Base-by-base conservation (phyloP, 2,329 filamentous ascomycete species). In the Alternaria atra region DNA sequence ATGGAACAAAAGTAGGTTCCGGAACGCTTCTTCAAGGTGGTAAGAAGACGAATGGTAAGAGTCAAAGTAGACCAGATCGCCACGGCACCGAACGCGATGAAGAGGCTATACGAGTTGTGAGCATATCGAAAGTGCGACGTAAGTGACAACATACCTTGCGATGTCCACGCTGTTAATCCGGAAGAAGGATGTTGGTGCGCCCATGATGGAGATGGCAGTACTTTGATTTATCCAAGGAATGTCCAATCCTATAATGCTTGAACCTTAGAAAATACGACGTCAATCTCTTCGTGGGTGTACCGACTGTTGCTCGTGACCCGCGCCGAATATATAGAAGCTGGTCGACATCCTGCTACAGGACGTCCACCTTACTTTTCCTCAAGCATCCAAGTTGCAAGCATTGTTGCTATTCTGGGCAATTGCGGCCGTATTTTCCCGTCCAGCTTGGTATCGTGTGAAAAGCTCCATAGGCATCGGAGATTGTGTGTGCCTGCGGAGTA, bases 1-100 rank as follows among this genome's bases (percentile, higher is more conserved):
- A 83, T 68, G 23, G 76, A 78, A 79, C 79, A 82, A 64, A 82
- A 84, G 66, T 84, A 84, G 15, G 80, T 71, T 0, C 82, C 81
- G 13, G 69, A 67, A 47, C 78, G 80, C 9, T 74, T 73, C 32
- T 79, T 80, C 73, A 83, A 82, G 34, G 76, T 81, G 30, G 79
- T 61, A 64, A 80, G 76, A 50, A 82, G 77, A 53, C 81, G 76
- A 23, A 80, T 70, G 27, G 80, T 71, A n/a, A 83, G 68, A 60
- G 82, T 80, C 27, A 81, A 56, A 30, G 70, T 70, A 42, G 72
- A 73, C 64, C 76, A 79, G 13, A 74, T 61, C 1, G 69, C 58
- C 12, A 70, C 37, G 12, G 62, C 58, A 15, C 56, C 37, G 47
- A 62, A 66, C 32, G 47, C 63, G 7, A 56, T 47, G 35, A 65